Percentiles rank a stretch among this genome's conserved stretches.
Conservation (phyloP, 352 stramenopile species). For the Phytophthora sojae region DNA sequence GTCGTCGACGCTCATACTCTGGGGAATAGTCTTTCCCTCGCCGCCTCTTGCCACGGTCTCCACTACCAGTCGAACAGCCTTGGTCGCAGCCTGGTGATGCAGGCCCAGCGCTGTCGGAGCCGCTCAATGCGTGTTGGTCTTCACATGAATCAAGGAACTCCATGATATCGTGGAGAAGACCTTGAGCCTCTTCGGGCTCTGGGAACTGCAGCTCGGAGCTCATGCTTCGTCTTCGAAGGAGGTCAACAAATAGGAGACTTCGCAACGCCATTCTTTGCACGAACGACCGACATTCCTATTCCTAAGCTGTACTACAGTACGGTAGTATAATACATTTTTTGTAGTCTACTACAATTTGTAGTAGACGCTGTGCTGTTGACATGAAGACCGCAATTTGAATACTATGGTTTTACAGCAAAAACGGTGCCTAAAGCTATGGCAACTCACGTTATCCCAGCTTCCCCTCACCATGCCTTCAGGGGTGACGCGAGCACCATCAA, state of each 20-base stretch:
- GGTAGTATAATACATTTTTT: no score
- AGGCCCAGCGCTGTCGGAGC: background rate
- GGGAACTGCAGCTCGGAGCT: background rate
- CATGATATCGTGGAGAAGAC: slow-evolving; percentile 8
- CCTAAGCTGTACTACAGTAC: no score
- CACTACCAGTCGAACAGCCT: background rate
- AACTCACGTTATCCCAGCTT: no score
- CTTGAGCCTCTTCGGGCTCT: slow-evolving; percentile 4
- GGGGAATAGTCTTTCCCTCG: background rate
- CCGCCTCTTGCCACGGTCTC: slow-evolving; percentile 3
- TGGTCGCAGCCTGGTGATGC: background rate
- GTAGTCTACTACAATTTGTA: no score
- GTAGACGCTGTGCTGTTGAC: no score
- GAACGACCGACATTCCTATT: no score
- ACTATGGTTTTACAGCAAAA: no score
- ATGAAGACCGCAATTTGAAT: no score
- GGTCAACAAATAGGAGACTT: no score
- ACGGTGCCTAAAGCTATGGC: no score
- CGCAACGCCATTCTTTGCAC: no score
- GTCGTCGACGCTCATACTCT: slow-evolving; percentile 10
- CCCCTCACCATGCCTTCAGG: background rate
- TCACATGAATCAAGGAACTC: slow-evolving; percentile 12
- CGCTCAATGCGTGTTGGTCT: background rate
- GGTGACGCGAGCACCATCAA: slow-evolving; percentile 1
- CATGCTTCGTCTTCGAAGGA: slow-evolving; percentile 1